Base-by-base conservation (phyloP, 768 basidiomycete species). In the Leccinum boreale region DNA sequence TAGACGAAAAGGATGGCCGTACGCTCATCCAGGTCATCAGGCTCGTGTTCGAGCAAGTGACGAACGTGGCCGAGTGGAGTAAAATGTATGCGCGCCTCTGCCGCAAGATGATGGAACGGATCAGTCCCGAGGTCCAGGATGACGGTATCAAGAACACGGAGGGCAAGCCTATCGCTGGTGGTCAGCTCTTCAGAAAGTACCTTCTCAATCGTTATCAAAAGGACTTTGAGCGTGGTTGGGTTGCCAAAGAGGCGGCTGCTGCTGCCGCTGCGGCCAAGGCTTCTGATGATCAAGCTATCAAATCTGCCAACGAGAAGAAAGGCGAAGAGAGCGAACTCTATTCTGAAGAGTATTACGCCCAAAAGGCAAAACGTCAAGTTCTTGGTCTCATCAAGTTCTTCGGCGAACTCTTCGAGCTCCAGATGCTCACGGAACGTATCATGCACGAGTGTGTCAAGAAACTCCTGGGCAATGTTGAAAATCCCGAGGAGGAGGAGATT, bases 381-480 rank as follows among this genome's bases (percentile, higher is more conserved):
- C 87, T 98, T 12, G 94, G 96, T 79, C 83, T 99, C 64, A 94
- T 98, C 78, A 92, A 91, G 74, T 95, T 99, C 77, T 98, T 98
- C 62, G 95, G 96, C 62, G 96, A 99, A 76, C 79, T 98, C 55
- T 99, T 94, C 87, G 98, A 98, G 78, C 79, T 99, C n/a, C 90
- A 92, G 76, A 97, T 98, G 94, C 79, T 98, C 55, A 94, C 94
- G 50, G 93, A 94, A 77, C 88, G 93, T 64, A 96, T 98, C 77
- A 99, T 98, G 92, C 91, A 94, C 78, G 91, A 94, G 74, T 99
- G 95, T 79, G 87, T 98, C 70, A 93, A 94, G 83, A 94, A 95
- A 76, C 82, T 98, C 10, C 79, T 98, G 12, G 84, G 88, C 55
- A 98, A 99, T 70, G 89, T 95, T 57, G 87, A 93, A 64, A 91